Evolutionary conservation across 1,284 basidiomycete species (phyloP).

Genomic region (Heterobasidion irregulare): DNA sequence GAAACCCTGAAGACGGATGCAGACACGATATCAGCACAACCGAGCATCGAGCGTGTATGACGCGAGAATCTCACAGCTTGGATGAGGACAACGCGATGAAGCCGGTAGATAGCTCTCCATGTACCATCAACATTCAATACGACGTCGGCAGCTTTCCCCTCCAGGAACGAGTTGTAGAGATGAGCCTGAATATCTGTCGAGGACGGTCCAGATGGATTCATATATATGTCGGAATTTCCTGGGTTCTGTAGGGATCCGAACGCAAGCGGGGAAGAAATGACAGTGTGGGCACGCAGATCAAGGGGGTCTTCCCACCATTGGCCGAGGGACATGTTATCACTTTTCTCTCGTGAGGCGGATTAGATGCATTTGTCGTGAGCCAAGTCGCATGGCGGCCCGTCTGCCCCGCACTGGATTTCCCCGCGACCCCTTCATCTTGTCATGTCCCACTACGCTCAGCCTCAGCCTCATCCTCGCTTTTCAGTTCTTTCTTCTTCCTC

Average conservation of each 20-base stretch:
- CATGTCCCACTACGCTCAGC: conserved; percentile 23
- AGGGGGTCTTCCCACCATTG: no score
- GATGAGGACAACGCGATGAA: conserved; percentile 80
- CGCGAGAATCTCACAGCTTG: conserved; percentile 54
- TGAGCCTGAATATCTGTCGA: conserved; percentile 56
- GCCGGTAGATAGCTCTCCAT: conserved; percentile 70
- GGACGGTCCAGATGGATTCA: conserved; percentile 17
- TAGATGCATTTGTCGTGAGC: no score
- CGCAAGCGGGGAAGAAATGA: no score
- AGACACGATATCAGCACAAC: neutral
- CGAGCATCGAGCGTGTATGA: neutral
- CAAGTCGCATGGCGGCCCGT: neutral
- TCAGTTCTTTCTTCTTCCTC: conserved; percentile 64
- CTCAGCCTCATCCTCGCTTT: conserved; percentile 58
- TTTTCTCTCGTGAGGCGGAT: no score
- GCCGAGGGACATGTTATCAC: no score
- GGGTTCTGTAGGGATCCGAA: neutral
- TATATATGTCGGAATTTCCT: conserved; percentile 12
- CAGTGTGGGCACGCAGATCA: no score
- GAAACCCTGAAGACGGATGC: conserved; percentile 49
- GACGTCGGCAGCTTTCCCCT: conserved; percentile 70
- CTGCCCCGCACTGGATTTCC: neutral
- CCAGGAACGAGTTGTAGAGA: conserved; percentile 67
- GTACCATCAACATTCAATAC: conserved; percentile 58
- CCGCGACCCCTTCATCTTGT: neutral